phyloP scores from a whole-genome alignment of 345 rosid species.

The Pseudoturritis turrita region DNA sequence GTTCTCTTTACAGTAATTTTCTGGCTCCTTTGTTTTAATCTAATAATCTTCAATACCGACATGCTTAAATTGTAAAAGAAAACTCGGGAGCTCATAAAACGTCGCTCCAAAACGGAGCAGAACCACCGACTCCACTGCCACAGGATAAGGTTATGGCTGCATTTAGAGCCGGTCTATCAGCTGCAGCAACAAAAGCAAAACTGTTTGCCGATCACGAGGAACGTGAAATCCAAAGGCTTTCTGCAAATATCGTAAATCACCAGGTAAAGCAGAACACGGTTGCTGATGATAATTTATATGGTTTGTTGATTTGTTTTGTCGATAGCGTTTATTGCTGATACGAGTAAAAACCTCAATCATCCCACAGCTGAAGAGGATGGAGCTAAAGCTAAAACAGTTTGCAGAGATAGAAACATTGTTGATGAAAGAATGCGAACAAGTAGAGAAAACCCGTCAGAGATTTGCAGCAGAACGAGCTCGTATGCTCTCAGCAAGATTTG shows the following conservation, averaged over 20 bases:
- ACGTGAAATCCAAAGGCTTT: conserved; percentile 93
- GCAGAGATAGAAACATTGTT: conserved; percentile 92
- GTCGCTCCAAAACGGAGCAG: conserved; percentile 47
- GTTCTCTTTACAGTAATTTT: neutral
- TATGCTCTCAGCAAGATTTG: conserved; percentile 52
- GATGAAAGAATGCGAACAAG: conserved; percentile 97
- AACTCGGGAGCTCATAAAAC: conserved; percentile 35
- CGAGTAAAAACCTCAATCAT: neutral
- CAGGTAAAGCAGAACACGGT: conserved; percentile 48
- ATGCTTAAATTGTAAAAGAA: conserved; percentile 35
- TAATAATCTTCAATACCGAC: conserved; percentile 5
- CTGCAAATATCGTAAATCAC: conserved; percentile 92
- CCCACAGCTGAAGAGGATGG: conserved; percentile 83
- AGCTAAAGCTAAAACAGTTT: conserved; percentile 96
- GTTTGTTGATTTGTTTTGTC: neutral
- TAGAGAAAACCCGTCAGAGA: conserved; percentile 88
- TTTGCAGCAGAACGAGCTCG: conserved; percentile 71
- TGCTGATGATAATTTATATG: neutral
- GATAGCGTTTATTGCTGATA: neutral
- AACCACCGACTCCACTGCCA: conserved; percentile 46
- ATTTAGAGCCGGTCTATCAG: conserved; percentile 84
- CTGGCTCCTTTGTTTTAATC: neutral
- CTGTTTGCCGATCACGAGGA: conserved; percentile 99
- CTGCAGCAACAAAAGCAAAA: conserved; percentile 95
- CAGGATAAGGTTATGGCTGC: conserved; percentile 70